A percentile compares a stretch with the other conserved stretches of the same genome.
Evolutionary conservation across 176 grass and related monocot species (phyloP).

Genomic region (Avena sativa): DNA sequence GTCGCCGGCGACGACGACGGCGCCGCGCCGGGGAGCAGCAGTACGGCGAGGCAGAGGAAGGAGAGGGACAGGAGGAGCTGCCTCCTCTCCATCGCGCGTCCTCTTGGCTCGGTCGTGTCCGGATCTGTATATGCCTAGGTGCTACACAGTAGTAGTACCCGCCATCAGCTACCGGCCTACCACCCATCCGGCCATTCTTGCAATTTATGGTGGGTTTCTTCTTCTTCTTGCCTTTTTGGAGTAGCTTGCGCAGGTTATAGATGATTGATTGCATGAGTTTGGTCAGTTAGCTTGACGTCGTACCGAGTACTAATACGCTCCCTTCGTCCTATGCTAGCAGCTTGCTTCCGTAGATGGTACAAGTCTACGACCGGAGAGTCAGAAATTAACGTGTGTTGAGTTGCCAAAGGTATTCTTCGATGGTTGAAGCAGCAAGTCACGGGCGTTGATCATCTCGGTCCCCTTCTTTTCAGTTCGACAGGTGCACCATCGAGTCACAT

Average conservation of each 20-base stretch:
- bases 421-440: neutral
- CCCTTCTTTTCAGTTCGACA: neutral
- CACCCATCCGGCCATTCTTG: neutral
- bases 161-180: neutral
- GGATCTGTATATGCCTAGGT: conserved; percentile 18
- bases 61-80: conserved; percentile 44
- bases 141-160: neutral
- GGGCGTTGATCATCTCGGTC: neutral
- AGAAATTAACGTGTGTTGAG: neutral
- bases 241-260: conserved; percentile 40
- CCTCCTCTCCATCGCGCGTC: conserved; percentile 38
- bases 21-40: conserved; percentile 38
- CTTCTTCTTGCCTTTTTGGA: neutral
- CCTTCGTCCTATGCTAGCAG: neutral
- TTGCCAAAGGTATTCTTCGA: conserved; percentile 41
- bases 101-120: neutral
- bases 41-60: conserved; percentile 44
- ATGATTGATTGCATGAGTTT: neutral
- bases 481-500: too few species aligned
- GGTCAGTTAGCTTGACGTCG: conserved; percentile 7
- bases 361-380: neutral
- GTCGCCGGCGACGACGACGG: conserved; percentile 26
- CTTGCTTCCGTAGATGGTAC: conserved; percentile 11
- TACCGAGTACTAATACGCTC: conserved; percentile 34
- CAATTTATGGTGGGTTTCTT: neutral